Evolutionary conservation across 345 rosid species (phyloP), one percentile per base, ranked within the genome.

Genomic region (Linum tenue): DNA sequence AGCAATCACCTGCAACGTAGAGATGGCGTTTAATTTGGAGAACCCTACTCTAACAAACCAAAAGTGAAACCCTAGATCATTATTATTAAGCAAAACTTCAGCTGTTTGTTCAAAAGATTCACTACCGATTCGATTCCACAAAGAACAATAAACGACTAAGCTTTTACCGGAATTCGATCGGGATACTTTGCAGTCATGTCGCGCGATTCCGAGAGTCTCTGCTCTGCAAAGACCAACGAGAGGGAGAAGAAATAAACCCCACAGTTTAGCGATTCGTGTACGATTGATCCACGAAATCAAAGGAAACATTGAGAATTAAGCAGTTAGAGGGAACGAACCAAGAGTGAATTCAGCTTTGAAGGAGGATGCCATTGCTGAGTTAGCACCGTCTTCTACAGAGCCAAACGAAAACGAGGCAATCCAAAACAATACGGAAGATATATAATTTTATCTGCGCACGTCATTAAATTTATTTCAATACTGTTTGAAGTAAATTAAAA

Each of bases 271-370:
- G 43, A 12, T 31, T n/a, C 16, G 37, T 6, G 5, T 37, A 16
- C 17, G 39, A 22, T 7, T 57, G 9, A 0, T 7, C 15, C 38
- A 10, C 5, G n/a, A 16, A 64, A 57, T 15, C 41, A 11, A 39
- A 14, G 61, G 5, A 65, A n/a, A 64, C 4, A 55, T n/a, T 51
- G 11, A 4, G 0, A 55, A 59, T 6, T 5, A 2, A n/a, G 9
- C 35, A 8, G 39, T 8, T 8, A 38, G 44, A 56, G 8, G 43
- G n/a, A 40, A 67, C 85, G 10, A 42, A 82, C 92, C 85, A 64
- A 86, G 80, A 5, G 85, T 60, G 79, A 79, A 79, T 42, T 86
- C 86, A 5, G 80, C 85, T 78, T 81, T 79, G 82, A 86, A 84
- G 55, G 85, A 69, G 3, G 14, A 9, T 15, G 53, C 53, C 53